These are phyloP conservation scores for Alternaria gaisen DNA, from an alignment of 2,329 filamentous ascomycete species.

Conservation along the genomic window DNA sequence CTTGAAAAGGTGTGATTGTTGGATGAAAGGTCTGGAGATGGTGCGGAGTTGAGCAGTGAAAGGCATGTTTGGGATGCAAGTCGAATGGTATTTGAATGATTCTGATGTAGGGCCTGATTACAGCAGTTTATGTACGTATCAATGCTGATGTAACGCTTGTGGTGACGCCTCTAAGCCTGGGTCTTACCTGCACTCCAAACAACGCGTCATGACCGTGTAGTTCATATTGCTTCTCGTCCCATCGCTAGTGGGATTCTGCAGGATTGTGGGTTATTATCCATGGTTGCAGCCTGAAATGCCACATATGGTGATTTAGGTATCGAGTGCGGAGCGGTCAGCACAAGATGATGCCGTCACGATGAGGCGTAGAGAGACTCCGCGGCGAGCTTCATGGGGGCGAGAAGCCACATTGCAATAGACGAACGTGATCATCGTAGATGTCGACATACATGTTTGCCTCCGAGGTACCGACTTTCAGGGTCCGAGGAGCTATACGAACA, in stretches of 20 bases:
- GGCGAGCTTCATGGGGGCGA: background rate
- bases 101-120: background rate
- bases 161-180: background rate
- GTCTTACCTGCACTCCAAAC: background rate
- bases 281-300: background rate
- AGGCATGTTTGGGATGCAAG: conserved; percentile 21
- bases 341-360: background rate
- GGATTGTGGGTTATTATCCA: background rate
- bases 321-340: background rate
- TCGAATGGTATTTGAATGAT: conserved; percentile 8
- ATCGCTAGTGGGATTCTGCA: background rate
- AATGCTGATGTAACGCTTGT: background rate
- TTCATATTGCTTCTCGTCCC: background rate
- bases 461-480: background rate
- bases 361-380: conserved; percentile 2
- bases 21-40: conserved; percentile 28
- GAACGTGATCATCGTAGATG: background rate
- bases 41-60: conserved; percentile 30
- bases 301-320: background rate
- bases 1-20: conserved; percentile 23
- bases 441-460: background rate
- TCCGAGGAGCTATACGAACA: background rate
- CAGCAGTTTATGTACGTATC: conserved; percentile 14
- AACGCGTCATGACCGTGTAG: conserved; percentile 9
- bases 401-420: conserved; percentile 1